Conservation (phyloP, 305 asterid genomes). For the Striga hermonthica region DNA sequence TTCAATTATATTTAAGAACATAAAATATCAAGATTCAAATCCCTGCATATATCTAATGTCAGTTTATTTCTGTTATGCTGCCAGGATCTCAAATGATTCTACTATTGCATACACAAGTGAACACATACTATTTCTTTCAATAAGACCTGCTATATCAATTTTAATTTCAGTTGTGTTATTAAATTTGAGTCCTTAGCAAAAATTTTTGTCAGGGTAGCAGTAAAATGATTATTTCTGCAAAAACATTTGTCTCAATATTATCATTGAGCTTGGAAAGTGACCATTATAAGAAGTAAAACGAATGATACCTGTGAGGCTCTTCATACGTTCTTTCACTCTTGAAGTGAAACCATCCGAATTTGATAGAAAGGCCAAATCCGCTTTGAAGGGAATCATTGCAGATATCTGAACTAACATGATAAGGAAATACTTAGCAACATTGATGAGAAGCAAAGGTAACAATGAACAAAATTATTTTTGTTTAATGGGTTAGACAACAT, state of each 20-base stretch:
- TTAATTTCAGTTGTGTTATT: conserved; percentile 9
- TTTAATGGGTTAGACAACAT: conserved; percentile 25
- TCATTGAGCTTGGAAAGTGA: conserved; percentile 20
- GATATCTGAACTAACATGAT: conserved; percentile 63
- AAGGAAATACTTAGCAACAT: conserved; percentile 25
- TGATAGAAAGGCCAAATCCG: conserved; percentile 72
- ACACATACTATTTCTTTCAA: conserved; percentile 3
- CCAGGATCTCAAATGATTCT: conserved; percentile 15
- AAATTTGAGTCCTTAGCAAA: background rate
- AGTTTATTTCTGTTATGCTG: conserved; percentile 5
- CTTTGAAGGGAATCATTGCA: conserved; percentile 70
- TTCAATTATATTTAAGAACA: background rate
- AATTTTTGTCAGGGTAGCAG: conserved; percentile 2
- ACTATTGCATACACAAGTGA: conserved; percentile 19
- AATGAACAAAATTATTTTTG: conserved; percentile 6
- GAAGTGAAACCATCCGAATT: conserved; percentile 51
- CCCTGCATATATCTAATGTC: background rate
- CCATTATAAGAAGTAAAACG: conserved; percentile 13
- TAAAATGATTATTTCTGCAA: conserved; percentile 7
- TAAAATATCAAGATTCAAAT: conserved; percentile 5
- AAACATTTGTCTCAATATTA: conserved; percentile 2
- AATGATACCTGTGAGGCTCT: conserved; percentile 58
- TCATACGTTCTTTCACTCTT: conserved; percentile 54
- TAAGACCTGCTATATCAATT: conserved; percentile 1
- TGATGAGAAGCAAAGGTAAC: conserved; percentile 25